Percentiles rank a stretch among this genome's conserved stretches.
Evolutionary conservation across 2,329 filamentous ascomycete species (phyloP).

Genomic region (Penicillium griseofulvum): DNA sequence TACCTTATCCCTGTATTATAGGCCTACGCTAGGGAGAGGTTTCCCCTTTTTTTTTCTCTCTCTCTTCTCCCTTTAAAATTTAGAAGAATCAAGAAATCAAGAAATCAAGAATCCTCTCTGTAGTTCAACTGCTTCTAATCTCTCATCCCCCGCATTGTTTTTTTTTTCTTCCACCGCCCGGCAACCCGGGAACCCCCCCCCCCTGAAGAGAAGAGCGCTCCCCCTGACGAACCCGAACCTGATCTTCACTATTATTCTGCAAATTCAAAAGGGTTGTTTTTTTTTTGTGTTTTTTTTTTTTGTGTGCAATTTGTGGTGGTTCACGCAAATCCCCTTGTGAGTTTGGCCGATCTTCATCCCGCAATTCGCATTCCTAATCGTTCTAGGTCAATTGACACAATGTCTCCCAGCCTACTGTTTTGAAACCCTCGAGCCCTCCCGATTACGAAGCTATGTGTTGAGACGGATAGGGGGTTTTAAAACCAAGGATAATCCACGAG

Average conservation of each 20-base stretch:
- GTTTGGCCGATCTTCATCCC: background rate
- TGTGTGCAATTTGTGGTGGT: background rate
- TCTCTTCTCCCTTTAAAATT: background rate
- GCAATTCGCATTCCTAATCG: background rate
- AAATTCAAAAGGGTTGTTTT: background rate
- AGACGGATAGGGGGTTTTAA: constrained; percentile 3
- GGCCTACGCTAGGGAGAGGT: background rate
- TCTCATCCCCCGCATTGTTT: background rate
- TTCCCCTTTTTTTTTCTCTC: too few species aligned
- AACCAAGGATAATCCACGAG: background rate
- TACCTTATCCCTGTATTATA: background rate
- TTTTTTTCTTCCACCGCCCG: constrained; percentile 15
- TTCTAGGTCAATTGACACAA: constrained; percentile 13
- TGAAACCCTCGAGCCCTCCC: constrained; percentile 3
- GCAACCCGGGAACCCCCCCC: constrained; percentile 20
- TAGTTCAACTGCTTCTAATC: background rate
- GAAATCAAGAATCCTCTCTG: background rate
- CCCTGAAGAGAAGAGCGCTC: constrained; percentile 15
- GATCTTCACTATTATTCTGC: background rate
- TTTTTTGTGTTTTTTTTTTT: background rate
- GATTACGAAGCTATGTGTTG: constrained; percentile 13
- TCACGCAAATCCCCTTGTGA: background rate
- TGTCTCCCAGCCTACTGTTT: constrained; percentile 6
- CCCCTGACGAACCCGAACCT: background rate
- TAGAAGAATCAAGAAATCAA: background rate